Base-by-base conservation (phyloP, 495 filamentous ascomycete species). In the Penicillium argentinense region DNA sequence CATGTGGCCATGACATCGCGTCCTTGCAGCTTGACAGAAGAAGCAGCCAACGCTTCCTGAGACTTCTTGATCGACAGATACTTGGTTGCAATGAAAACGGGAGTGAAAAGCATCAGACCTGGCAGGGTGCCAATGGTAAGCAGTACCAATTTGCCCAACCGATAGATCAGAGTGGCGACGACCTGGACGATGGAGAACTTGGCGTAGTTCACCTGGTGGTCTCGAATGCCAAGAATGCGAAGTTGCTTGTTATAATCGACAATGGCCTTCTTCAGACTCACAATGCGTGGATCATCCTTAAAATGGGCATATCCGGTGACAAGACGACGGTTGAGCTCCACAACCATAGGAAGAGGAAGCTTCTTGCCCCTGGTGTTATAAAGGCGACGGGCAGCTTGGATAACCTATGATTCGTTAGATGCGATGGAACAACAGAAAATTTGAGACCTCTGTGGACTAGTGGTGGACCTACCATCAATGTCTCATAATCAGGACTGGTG, bases 1-100 rank as follows among this genome's bases (percentile, higher is more conserved):
- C 93, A 99, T 0, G 93, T 97, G 0, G 93, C 93, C 75, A 99
- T 92, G 18, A 99, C 93, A 64, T 99, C 93, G 25, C 84, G 81
- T 13, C 88, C 93, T 62, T 95, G 86, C 21, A 99, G 79, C 62
- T 99, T 99, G 51, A 99, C 93, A 2, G 86, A 88, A 8, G 91
- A 96, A 16, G 85, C 91, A 3, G 91, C 92, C 19, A 99, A 79
- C 0, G 93, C 93, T 65, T 93, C 86, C 51, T 81, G 83, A 0
- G 92, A 89, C 69, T 99, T 99, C 54, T 83, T 86, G 42, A 81
- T 84, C n/a, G 89, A 95, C 51, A 96, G 92, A 44, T 86, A 66
- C 60, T 96, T 97, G 17, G 88, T 85, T 13, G 83, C 87, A 32
- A 92, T 79, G 68, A 99, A 99, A 39, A 99, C 88, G 0, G 93